Evolutionary conservation across 805 yeast genomes (phyloP), one percentile per base, ranked within the genome.

Genomic region (Candida sithepensis): DNA sequence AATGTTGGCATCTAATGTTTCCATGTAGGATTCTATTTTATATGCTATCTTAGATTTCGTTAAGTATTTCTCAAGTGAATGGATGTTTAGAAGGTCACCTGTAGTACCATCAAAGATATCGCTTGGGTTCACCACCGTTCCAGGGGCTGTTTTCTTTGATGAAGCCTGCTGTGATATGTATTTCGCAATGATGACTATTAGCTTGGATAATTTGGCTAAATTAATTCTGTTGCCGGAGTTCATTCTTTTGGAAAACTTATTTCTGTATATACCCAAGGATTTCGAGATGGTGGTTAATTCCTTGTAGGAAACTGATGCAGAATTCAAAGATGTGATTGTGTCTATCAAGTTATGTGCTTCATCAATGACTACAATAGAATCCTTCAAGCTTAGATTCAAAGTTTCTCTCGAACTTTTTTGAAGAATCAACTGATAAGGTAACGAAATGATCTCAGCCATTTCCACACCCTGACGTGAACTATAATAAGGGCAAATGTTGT

Each of bases 261-360:
- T 59, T 13, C 79, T 61, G 64, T 91, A 91, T 0, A 58, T 52
- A 39, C 75, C 70, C 36, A 91, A 57, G 0, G 85, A 82, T 2
- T 54, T 54, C 18, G 73, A 65, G 3, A 85, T 74, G 0, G 50
- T 39, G 2, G 54, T 38, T 9, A 88, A 67, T 28, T 85, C 88
- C 0, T 54, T 43, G 1, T 71, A 55, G 0, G 85, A 68, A 0
- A 91, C 68, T 3, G 75, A 64, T 2, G 81, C 74, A 0, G 96
- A 88, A 57, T 85, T 77, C 51, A 92, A 68, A 2, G 85, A 68
- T 1, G 84, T 77, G 2, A 91, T 79, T 0, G 91, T 82, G 55
- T 90, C 97, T 24, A 89, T 61, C 39, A 91, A 67, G 61, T 91
- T 91, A 61, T 91, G 98, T 0, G 97, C 97, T 61, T 91, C 98